Evolutionary conservation across 441 rosid genomes (phyloP).

Genomic region (Arabidopsis hybrid): DNA sequence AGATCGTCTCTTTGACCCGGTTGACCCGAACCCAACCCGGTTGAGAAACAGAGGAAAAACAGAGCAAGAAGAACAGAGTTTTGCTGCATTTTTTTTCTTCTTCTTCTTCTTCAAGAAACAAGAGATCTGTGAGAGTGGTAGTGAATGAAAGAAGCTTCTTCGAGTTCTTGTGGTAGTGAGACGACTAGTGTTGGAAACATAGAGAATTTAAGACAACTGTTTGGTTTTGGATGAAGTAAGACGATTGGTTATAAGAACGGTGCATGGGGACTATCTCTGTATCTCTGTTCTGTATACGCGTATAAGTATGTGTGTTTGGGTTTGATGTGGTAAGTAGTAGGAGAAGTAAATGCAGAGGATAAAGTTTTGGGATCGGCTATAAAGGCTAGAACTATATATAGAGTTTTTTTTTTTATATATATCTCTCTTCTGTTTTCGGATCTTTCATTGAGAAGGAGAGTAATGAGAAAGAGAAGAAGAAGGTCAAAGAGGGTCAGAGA

Average conservation of each 20-base stretch:
- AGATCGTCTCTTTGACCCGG: constrained; percentile 25
- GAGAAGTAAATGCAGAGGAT: constrained; percentile 41
- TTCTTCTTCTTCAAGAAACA: constrained; percentile 8
- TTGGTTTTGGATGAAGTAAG: constrained; percentile 4
- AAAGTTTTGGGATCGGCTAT: constrained; percentile 9
- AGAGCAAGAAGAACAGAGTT: constrained; percentile 2
- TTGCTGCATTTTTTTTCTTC: constrained; percentile 25
- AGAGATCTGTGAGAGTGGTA: background rate
- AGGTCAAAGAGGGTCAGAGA: constrained; percentile 43
- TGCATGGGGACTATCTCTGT: constrained; percentile 38
- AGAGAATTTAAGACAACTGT: constrained; percentile 39
- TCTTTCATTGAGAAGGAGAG: background rate
- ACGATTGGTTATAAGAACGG: constrained; percentile 40
- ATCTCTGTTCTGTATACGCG: background rate
- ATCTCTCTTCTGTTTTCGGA: background rate
- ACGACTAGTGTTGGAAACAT: constrained; percentile 20
- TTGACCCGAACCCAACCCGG: constrained; percentile 21
- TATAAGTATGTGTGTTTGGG: background rate
- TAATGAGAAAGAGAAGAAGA: constrained; percentile 30
- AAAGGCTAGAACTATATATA: background rate
- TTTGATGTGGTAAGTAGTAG: constrained; percentile 24
- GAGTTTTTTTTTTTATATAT: no score
- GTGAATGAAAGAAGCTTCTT: constrained; percentile 2
- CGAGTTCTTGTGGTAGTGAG: constrained; percentile 4
- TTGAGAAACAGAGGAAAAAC: constrained; percentile 15